These are phyloP conservation scores for Tetrapisispora namnaoensis DNA, from an alignment of 805 yeast species.

Conservation along the genomic window DNA sequence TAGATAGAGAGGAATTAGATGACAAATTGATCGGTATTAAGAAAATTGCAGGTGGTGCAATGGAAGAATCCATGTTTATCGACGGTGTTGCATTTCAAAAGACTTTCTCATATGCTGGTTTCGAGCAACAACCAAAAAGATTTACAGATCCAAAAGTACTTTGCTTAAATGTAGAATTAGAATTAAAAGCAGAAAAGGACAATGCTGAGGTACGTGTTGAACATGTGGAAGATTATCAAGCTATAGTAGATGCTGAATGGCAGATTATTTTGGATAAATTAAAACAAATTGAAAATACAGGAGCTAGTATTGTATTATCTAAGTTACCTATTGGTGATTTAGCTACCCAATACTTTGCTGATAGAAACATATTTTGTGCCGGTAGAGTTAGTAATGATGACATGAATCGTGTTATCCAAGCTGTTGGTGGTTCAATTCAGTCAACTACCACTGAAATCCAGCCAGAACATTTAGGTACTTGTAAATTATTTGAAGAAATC, in stretches of 20 bases:
- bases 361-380: conserved; percentile 91
- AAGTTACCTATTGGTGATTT: conserved; percentile 95
- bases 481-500: conserved; percentile 78
- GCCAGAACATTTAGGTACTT: conserved; percentile 69
- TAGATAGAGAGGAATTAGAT: conserved; percentile 79
- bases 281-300: conserved; percentile 70
- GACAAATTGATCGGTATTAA: conserved; percentile 89
- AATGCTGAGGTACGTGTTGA: conserved; percentile 97
- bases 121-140: conserved; percentile 93
- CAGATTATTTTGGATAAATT: conserved; percentile 79
- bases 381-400: conserved; percentile 88
- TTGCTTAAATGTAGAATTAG: conserved; percentile 83
- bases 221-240: conserved; percentile 88
- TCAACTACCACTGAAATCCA: conserved; percentile 64
- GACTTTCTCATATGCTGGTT: conserved; percentile 96
- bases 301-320: conserved; percentile 88
- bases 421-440: conserved; percentile 89
- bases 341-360: conserved; percentile 98
- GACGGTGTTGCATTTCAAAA: conserved; percentile 96
- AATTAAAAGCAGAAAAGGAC: conserved; percentile 95
- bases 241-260: conserved; percentile 99
- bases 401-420: conserved; percentile 82
- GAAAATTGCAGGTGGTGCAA: conserved; percentile 90
- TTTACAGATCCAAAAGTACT: conserved; percentile 75
- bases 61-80: conserved; percentile 84